A percentile compares a stretch with the other conserved stretches of the same genome.
phyloP scores from a whole-genome alignment of 169 alveolate species.

The Cryptosporidium bovis region DNA sequence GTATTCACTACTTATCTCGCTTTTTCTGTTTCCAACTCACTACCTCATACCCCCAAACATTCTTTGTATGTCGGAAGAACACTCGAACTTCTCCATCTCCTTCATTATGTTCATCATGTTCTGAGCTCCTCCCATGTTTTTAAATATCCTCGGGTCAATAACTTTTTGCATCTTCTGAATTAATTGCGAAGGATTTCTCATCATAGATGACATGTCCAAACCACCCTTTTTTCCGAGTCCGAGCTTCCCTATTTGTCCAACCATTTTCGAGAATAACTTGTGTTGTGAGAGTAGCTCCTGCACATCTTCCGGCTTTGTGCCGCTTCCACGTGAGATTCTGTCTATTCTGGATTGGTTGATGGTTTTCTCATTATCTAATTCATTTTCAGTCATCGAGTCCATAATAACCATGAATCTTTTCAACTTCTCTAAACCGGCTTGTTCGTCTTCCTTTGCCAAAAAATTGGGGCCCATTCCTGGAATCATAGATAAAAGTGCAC shows the following conservation, averaged over 20 bases:
- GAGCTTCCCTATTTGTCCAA: slow-evolving; percentile 95
- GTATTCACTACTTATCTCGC: background rate
- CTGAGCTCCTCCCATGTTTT: slow-evolving; percentile 96
- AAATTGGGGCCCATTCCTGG: slow-evolving; percentile 92
- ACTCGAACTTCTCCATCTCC: slow-evolving; percentile 83
- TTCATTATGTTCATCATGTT: slow-evolving; percentile 93
- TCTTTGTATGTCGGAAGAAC: slow-evolving; percentile 65
- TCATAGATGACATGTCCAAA: slow-evolving; percentile 87
- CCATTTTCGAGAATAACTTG: slow-evolving; percentile 95
- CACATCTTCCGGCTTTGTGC: slow-evolving; percentile 91
- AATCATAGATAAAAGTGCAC: slow-evolving; percentile 94
- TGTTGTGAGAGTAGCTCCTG: slow-evolving; percentile 93
- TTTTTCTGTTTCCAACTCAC: background rate
- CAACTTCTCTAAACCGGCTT: slow-evolving; percentile 95
- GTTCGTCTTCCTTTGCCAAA: slow-evolving; percentile 94
- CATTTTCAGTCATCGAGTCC: slow-evolving; percentile 97
- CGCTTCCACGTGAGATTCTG: slow-evolving; percentile 96
- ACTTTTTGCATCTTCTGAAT: slow-evolving; percentile 93
- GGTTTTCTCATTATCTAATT: slow-evolving; percentile 92
- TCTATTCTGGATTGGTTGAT: slow-evolving; percentile 90
- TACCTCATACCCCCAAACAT: slow-evolving; percentile 70
- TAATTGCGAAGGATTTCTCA: slow-evolving; percentile 95
- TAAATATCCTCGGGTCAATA: slow-evolving; percentile 94
- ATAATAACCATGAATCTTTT: slow-evolving; percentile 94
- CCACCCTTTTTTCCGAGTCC: slow-evolving; percentile 90